A percentile compares a stretch with the other conserved stretches of the same genome.
These are phyloP conservation scores for Cladophialophora chaetospira DNA, from an alignment of 2,329 filamentous ascomycete species.

Conservation along the genomic window DNA sequence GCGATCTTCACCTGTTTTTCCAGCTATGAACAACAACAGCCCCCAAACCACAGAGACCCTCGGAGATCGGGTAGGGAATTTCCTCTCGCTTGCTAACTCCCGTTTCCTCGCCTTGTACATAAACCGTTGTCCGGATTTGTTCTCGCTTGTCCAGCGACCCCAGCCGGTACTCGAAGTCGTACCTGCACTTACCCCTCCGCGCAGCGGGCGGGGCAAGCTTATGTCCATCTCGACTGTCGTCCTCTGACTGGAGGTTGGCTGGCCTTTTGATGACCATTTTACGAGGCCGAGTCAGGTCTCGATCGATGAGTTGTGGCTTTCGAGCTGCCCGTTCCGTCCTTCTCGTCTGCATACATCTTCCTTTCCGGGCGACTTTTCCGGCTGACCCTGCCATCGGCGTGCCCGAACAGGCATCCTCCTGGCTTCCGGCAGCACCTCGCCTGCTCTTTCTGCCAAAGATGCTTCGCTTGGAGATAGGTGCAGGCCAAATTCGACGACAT, in stretches of 20 bases:
- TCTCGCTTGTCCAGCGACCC: constrained; percentile 1
- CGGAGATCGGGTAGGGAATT: constrained; percentile 8
- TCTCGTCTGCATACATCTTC: constrained; percentile 14
- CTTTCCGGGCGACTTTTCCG: constrained; percentile 15
- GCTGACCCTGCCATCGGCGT: constrained; percentile 15
- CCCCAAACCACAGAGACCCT: background rate
- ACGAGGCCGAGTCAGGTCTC: constrained; percentile 4
- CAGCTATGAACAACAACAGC: background rate
- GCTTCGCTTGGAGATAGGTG: constrained; percentile 10
- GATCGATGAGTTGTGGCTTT: constrained; percentile 13
- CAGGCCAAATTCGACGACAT: background rate
- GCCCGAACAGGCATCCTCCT: constrained; percentile 12
- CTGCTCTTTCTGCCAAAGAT: constrained; percentile 10
- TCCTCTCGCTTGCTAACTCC: background rate
- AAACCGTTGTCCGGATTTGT: constrained; percentile 18
- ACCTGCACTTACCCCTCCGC: background rate
- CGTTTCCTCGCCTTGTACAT: background rate
- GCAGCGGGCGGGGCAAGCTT: background rate
- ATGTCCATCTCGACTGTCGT: background rate
- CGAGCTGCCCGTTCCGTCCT: constrained; percentile 5
- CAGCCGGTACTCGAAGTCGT: background rate
- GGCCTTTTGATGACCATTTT: constrained; percentile 6
- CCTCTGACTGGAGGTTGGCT: background rate
- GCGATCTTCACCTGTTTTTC: background rate
- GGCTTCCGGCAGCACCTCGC: constrained; percentile 1